Evolutionary conservation across 140 eudicot species (phyloP).

Genomic region (Ambrosia hybrid): DNA sequence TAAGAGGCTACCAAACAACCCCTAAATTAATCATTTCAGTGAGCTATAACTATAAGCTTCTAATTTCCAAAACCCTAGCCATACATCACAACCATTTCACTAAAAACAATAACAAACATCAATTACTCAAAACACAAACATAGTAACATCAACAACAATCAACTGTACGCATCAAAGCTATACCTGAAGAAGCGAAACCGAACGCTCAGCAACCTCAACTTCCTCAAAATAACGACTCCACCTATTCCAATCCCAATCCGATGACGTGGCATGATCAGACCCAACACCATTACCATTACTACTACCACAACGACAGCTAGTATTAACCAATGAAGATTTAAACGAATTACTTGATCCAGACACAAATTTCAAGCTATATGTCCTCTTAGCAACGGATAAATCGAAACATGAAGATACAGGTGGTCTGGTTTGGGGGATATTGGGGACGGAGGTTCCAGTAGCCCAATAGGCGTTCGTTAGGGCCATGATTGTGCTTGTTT

Average conservation of each 20-base stretch:
- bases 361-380: conserved; percentile 29
- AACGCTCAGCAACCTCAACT: conserved; percentile 81
- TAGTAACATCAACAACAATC: neutral
- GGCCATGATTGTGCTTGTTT: conserved; percentile 40
- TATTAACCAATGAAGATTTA: conserved; percentile 23
- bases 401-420: conserved; percentile 29
- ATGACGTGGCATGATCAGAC: conserved; percentile 37
- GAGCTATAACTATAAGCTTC: neutral
- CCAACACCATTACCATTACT: conserved; percentile 1
- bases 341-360: conserved; percentile 24
- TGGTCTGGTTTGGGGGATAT: conserved; percentile 46
- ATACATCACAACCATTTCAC: neutral
- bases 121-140: neutral
- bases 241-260: conserved; percentile 92
- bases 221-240: conserved; percentile 89
- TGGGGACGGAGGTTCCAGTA: conserved; percentile 48
- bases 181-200: conserved; percentile 85
- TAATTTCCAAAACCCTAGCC: conserved; percentile 10
- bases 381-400: conserved; percentile 18
- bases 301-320: conserved; percentile 43
- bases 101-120: neutral
- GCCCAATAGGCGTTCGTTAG: conserved; percentile 66
- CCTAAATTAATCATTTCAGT: too few relatives aligned
- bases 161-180: neutral
- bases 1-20: too few relatives aligned